Base-by-base conservation (phyloP, 805 yeast genomes). In the Pachysolen tannophilus region DNA sequence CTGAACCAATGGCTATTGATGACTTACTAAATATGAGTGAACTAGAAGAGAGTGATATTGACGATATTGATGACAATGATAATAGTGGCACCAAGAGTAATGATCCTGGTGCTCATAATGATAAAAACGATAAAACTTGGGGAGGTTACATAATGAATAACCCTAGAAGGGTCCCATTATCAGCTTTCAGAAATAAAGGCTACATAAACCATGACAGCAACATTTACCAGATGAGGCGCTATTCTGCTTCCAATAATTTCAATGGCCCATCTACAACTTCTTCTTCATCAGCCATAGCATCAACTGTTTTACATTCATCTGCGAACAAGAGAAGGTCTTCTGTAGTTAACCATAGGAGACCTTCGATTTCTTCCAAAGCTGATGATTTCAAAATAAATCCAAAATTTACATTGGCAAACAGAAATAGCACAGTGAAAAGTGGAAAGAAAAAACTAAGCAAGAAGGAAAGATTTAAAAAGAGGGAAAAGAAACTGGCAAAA, bases 1-100 rank as follows among this genome's bases (percentile, higher is more conserved):
- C 42, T 8, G 38, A 47, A 25, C 49, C 56, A n/a, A 39, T 58
- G 37, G 58, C 52, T 10, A 41, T 90, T 34, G 95, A 87, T 54
- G 97, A 90, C 49, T 67, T 87, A 40, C 66, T 90, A 48, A 86
- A 90, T 53, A 81, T 90, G 61, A 81, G 90, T 53, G 96, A 84
- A 52, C 63, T 87, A 42, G 95, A 84, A 47, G 84, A 82, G 43
- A 82, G 72, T 37, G 81, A 75, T 20, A 72, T 72, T 40, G 80
- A 75, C 34, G 69, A 60, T 4, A 60, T 56, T 17, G 48, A 48
- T 28, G 39, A 32, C 16, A 25, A 25, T 9, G 41, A 29, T 10
- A 30, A 29, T 9, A 30, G 40, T 40, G 37, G 26, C 13, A n/a
- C n/a, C n/a, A 23, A 23, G 13, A 23, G 13, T 7, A 11, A 23